phyloP scores from a whole-genome alignment of 371 early-diverging fungal species.

The Blyttiomyces sp. region DNA sequence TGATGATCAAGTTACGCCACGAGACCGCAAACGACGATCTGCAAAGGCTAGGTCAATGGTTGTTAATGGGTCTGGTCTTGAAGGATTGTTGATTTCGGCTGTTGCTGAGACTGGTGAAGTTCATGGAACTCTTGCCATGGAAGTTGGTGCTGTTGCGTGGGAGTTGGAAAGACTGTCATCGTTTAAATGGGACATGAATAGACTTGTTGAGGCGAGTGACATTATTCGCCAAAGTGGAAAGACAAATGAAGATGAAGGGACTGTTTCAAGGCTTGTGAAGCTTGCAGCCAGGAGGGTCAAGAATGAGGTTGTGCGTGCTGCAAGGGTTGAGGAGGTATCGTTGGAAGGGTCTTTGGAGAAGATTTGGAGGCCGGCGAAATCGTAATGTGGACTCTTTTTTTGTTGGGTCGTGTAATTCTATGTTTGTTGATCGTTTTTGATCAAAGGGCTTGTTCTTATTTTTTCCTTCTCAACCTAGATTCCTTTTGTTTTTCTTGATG shows the following conservation, averaged over 20 bases:
- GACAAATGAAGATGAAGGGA: neutral
- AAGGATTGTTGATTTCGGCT: slow-evolving; percentile 7
- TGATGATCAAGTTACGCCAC: neutral
- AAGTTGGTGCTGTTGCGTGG: slow-evolving; percentile 13
- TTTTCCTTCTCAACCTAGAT: too few relatives aligned
- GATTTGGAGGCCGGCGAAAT: too few relatives aligned
- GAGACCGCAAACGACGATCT: neutral
- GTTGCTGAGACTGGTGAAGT: slow-evolving; percentile 18
- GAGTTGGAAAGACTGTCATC: slow-evolving; percentile 12
- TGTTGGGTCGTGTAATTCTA: too few relatives aligned
- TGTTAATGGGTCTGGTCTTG: slow-evolving; percentile 15
- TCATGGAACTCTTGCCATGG: slow-evolving; percentile 12
- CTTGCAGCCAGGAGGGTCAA: neutral
- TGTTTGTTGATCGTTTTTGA: too few relatives aligned
- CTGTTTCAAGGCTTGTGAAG: too few relatives aligned
- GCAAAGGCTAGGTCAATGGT: slow-evolving; percentile 4
- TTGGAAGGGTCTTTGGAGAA: neutral
- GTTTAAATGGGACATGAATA: neutral
- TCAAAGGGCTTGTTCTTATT: too few relatives aligned
- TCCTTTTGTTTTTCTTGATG: too few relatives aligned
- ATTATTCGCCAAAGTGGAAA: neutral
- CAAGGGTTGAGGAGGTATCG: neutral
- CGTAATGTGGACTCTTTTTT: too few relatives aligned
- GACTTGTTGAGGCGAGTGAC: neutral
- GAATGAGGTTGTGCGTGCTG: neutral